Base-by-base conservation (phyloP, 306 rosid species). In the Pyrus communis region DNA sequence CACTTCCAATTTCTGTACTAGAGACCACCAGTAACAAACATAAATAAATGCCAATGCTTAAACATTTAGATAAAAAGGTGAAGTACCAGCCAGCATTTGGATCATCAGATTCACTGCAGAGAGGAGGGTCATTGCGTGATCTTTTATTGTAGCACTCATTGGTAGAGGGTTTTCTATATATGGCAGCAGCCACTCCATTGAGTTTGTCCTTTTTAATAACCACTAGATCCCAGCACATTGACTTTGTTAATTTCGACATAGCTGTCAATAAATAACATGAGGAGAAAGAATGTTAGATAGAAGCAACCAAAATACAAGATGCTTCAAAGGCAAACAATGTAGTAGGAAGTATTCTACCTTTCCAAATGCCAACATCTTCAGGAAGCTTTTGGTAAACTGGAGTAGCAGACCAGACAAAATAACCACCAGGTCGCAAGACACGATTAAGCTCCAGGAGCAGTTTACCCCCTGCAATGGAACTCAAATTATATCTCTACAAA, bases 391-490 rank as follows among this genome's bases (percentile, higher is more conserved):
- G 91, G 84, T 93, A 93, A 79, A 93, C 96, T 0, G 98, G 98
- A 73, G 96, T 93, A 77, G 98, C 98, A 75, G 98, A 93, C 96
- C 98, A 93, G 69, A 93, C 95, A 89, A 93, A 93, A 84, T 82
- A 69, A 66, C 98, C 98, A 79, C 98, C 98, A 17, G 98, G 98
- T 79, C 98, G 88, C 84, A 93, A 71, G 64, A 93, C 89, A 60
- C 95, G 96, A 67, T 93, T 85, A 69, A 93, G 85, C 87, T 93
- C 98, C 76, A 93, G 80, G 73, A 93, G 93, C 74, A 93, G 87
- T 75, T 71, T 87, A 67, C 98, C 98, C 76, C 98, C 98, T 93
- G 84, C 68, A 78, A 73, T 49, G 43, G 51, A 76, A 71, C 68
- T 54, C 62, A 62, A 63, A 61, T 51, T 63, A 69, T 60, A 80